Evolutionary conservation across 257 asterid species (phyloP).

Genomic region (Solanum lycopersicoides): DNA sequence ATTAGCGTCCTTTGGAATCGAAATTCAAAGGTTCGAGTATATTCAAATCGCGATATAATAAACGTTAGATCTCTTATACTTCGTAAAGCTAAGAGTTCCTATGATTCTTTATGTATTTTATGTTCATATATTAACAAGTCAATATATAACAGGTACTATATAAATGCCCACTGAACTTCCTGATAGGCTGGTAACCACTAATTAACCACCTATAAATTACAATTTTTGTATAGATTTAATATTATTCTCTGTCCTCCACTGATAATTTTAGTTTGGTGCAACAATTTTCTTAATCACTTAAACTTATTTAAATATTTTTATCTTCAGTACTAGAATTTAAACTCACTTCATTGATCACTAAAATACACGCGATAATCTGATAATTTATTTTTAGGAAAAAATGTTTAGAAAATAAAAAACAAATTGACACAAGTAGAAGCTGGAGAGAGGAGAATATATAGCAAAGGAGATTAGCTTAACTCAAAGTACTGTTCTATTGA

Average conservation of each 20-base stretch:
- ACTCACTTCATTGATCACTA: background rate
- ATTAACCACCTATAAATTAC: background rate
- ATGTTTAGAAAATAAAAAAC: background rate
- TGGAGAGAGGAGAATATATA: too few species aligned
- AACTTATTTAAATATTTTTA: too few species aligned
- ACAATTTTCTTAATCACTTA: accelerated
- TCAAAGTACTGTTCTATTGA: background rate
- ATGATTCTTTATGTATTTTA: too few species aligned
- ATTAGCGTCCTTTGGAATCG: background rate
- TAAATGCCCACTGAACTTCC: background rate
- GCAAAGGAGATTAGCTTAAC: too few species aligned
- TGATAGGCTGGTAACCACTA: background rate
- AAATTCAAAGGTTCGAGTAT: too few species aligned
- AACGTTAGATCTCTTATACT: too few species aligned
- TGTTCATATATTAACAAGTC: background rate
- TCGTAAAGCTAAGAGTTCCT: too few species aligned
- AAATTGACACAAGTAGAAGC: too few species aligned
- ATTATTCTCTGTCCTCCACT: background rate
- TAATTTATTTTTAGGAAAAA: too few species aligned
- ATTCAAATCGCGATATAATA: too few species aligned
- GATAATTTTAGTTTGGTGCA: background rate
- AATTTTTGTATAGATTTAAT: background rate
- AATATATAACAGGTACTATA: background rate
- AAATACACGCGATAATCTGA: background rate
- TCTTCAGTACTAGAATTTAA: too few species aligned